Base-by-base conservation (phyloP, 148 eudicot species). In the Heliamphora exappendiculata region DNA sequence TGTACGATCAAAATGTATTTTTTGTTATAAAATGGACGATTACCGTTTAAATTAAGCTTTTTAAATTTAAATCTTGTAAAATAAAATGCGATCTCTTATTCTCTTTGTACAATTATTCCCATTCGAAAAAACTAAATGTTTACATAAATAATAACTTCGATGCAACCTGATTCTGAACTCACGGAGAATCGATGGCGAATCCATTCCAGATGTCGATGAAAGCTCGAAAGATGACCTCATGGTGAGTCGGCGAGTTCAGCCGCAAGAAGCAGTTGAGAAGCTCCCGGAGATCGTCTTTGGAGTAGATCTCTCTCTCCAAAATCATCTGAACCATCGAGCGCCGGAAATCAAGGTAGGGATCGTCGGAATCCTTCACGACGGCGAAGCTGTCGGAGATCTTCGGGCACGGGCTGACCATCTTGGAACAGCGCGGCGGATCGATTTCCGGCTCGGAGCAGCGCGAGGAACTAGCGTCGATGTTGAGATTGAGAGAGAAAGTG, bases 261-360 rank as follows among this genome's bases (percentile, higher is more conserved):
- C 89, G 96, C 73, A 95, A 79, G 69, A 95, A 95, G 59, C 98
- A 95, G 81, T 87, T 89, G 34, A 95, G 86, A 0, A 95, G 93
- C 79, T 92, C 86, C 66, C 83, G 79, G 1, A 95, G 88, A 17
- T 95, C 94, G 19, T 89, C 91, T 65, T 86, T 88, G 0, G 88
- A 55, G 76, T 91, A 89, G 78, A 95, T 91, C 86, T 91, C 86
- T 53, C 84, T 95, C 81, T 95, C 97, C 45, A 95, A 73, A 2
- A 95, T 91, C 98, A 95, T 95, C 77, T 95, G 97, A 0, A 95
- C 78, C 98, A 95, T 95, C 0, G 97, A 92, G 20, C 86, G 88
- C 78, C 94, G 81, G 53, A 95, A 92, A 62, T 95, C 98, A 19
- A 91, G 70, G 53, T 95, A 92, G 1, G 98, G 98, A 83, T 95